Conservation (phyloP, 495 filamentous ascomycete genomes). For the Terfezia claveryi region DNA sequence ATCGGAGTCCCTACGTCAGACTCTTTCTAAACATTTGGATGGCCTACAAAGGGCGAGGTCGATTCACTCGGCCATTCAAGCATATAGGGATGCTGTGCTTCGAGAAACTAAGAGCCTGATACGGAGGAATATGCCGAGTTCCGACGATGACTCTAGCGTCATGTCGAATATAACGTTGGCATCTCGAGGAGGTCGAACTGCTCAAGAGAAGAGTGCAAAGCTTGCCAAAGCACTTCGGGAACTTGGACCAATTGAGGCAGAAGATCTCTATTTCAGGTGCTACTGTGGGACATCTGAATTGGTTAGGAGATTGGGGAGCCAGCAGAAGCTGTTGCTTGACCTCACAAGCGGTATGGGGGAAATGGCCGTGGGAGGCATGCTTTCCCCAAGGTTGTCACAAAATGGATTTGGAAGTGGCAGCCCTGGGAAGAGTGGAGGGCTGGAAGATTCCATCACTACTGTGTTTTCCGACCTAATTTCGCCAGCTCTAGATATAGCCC, state of each 20-base stretch:
- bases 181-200: constrained; percentile 30
- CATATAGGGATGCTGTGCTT: constrained; percentile 69
- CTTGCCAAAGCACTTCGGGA: constrained; percentile 81
- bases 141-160: constrained; percentile 76
- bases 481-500: constrained; percentile 78
- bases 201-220: constrained; percentile 73
- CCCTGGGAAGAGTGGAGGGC: constrained; percentile 1
- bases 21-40: not conserved
- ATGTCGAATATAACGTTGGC: constrained; percentile 67
- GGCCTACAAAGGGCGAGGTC: constrained; percentile 55
- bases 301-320: constrained; percentile 59
- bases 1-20: not conserved
- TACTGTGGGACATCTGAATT: constrained; percentile 78
- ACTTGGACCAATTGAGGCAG: constrained; percentile 62
- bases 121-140: constrained; percentile 63
- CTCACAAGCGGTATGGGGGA: constrained; percentile 52
- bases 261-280: constrained; percentile 58
- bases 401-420: constrained; percentile 10
- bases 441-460: constrained; percentile 31
- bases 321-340: constrained; percentile 89
- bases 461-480: constrained; percentile 59
- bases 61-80: constrained; percentile 53
- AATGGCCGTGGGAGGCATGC: constrained; percentile 18
- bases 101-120: constrained; percentile 77
- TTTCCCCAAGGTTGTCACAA: constrained; percentile 17